A percentile compares a stretch with the other conserved stretches of the same genome.
Evolutionary conservation across 306 rosid species (phyloP).

Genomic region (Lithocarpus polystachyus): DNA sequence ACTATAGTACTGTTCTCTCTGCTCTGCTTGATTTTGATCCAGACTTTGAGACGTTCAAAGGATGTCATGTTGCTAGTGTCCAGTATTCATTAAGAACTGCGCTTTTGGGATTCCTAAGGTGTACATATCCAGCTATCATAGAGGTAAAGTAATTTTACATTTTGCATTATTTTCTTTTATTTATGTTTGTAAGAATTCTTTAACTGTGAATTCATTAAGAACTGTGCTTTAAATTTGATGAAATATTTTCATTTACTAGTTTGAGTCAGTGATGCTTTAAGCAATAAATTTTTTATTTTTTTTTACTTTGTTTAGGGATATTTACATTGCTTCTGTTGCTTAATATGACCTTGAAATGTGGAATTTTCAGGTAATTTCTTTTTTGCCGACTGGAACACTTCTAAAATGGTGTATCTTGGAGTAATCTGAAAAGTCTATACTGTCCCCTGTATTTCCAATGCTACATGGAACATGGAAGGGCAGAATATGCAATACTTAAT

Average conservation of each 20-base stretch:
- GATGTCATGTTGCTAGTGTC: slow-evolving; percentile 77
- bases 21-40: slow-evolving; percentile 78
- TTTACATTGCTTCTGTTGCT: background rate
- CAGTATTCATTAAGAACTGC: slow-evolving; percentile 85
- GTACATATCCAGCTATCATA: slow-evolving; percentile 64
- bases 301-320: background rate
- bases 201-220: background rate
- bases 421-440: background rate
- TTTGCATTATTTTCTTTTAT: slow-evolving; percentile 8
- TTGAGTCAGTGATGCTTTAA: background rate
- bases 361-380: background rate
- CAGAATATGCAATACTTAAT: background rate
- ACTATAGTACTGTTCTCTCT: slow-evolving; percentile 60
- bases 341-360: background rate
- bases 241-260: background rate
- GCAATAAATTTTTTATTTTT: background rate
- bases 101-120: slow-evolving; percentile 87
- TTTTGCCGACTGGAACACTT: background rate
- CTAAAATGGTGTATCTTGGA: background rate
- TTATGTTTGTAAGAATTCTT: background rate
- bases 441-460: background rate
- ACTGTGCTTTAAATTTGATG: background rate
- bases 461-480: background rate
- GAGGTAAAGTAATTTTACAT: slow-evolving; percentile 54
- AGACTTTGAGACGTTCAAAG: slow-evolving; percentile 60